phyloP scores from a whole-genome alignment of 306 rosid genomes.

The Castanospermum australe region DNA sequence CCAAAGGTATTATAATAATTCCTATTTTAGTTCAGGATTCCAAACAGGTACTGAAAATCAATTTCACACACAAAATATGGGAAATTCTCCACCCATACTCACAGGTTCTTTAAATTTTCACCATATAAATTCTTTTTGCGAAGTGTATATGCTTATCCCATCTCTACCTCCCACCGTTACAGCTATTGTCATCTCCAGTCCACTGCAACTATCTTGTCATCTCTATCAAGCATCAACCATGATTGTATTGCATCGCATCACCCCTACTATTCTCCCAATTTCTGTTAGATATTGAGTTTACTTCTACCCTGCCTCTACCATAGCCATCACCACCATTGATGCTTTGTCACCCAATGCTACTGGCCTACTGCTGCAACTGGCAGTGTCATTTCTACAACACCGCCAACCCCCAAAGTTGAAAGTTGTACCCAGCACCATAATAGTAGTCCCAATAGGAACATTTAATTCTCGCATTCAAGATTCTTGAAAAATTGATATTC shows the following conservation, averaged over 20 bases:
- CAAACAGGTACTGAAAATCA: not conserved
- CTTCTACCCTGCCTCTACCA: no score
- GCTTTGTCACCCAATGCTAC: no score
- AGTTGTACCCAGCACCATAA: not conserved
- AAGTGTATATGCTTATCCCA: no score
- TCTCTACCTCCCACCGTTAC: no score
- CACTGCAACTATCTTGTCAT: not conserved
- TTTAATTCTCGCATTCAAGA: not conserved
- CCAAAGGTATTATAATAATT: not conserved
- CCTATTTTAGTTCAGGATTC: not conserved
- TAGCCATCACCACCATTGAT: no score
- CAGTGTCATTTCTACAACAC: no score
- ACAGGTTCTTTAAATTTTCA: no score
- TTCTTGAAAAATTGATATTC: not conserved
- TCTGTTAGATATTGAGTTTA: no score
- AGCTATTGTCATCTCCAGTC: not conserved
- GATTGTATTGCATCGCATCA: not conserved
- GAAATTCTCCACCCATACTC: no score
- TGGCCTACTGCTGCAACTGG: no score
- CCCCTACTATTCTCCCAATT: not conserved
- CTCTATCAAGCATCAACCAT: not conserved
- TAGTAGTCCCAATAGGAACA: not conserved
- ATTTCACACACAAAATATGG: not conserved
- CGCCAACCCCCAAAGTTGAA: no score
- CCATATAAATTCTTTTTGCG: no score